Evolutionary conservation across 148 eudicot species (phyloP).

Genomic region (Cornus suecica): DNA sequence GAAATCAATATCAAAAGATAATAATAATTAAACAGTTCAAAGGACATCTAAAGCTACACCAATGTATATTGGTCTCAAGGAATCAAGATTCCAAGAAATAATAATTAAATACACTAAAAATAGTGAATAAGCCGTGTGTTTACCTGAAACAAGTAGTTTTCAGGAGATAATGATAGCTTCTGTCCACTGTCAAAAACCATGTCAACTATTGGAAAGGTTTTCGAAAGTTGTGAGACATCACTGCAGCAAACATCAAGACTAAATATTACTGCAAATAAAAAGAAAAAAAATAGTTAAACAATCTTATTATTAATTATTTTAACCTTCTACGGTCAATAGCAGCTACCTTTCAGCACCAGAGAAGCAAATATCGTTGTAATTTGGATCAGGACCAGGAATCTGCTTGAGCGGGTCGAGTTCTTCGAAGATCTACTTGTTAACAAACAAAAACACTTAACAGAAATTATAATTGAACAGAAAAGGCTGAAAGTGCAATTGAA

Average conservation of each 20-base stretch:
- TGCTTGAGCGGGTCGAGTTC: conserved; percentile 62
- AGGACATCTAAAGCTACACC: not conserved
- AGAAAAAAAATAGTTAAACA: not conserved
- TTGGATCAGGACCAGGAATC: conserved; percentile 88
- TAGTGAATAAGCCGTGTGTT: not conserved
- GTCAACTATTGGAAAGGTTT: conserved; percentile 75
- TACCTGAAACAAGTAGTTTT: conserved; percentile 93
- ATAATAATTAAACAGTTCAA: not conserved
- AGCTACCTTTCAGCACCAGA: conserved; percentile 87
- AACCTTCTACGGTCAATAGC: not conserved
- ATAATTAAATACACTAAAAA: too few relatives aligned
- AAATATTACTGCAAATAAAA: conserved; percentile 9
- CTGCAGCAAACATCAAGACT: conserved; percentile 41
- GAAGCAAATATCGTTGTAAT: conserved; percentile 86
- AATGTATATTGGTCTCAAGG: not conserved
- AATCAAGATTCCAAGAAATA: not conserved
- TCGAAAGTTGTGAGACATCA: conserved; percentile 59
- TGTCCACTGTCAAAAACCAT: conserved; percentile 76
- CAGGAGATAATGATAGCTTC: conserved; percentile 72
- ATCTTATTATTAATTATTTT: not conserved
- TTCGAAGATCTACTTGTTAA: conserved; percentile 49
- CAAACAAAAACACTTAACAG: conserved; percentile 6
- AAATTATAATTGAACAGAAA: not conserved
- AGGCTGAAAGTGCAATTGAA: not conserved
- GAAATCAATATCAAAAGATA: not conserved